Conservation (phyloP, 31 red algal genomes). For the Pterothamnion heteromorphum region DNA sequence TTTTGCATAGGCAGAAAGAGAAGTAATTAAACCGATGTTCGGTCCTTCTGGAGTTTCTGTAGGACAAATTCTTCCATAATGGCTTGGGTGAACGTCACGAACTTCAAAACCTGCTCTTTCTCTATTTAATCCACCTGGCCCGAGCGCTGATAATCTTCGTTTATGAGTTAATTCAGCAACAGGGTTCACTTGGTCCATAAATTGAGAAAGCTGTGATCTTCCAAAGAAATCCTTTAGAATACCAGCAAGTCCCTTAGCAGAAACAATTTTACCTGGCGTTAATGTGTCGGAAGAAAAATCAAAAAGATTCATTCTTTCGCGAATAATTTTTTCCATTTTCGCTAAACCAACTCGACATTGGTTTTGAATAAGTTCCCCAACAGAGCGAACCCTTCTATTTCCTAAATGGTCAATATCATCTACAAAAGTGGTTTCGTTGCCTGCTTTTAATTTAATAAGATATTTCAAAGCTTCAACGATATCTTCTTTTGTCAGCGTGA, state of each 20-base stretch:
- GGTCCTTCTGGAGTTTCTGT: neutral
- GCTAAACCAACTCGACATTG: constrained; percentile 8
- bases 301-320: constrained; percentile 29
- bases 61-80: neutral
- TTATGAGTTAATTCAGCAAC: neutral
- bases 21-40: neutral
- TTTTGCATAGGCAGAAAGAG: neutral
- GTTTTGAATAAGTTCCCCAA: constrained; percentile 44
- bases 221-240: constrained; percentile 19
- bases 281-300: constrained; percentile 32
- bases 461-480: neutral
- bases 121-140: neutral
- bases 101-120: constrained; percentile 17
- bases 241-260: constrained; percentile 10
- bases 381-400: constrained; percentile 27
- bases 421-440: neutral
- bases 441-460: constrained; percentile 17
- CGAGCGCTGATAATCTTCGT: neutral
- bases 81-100: neutral
- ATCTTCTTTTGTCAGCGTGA: neutral
- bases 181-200: constrained; percentile 28
- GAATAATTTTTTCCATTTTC: constrained; percentile 16
- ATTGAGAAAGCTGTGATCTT: constrained; percentile 1
- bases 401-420: constrained; percentile 46
- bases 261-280: neutral